phyloP scores from a whole-genome alignment of 345 rosid genomes.

The Litchi chinensis region DNA sequence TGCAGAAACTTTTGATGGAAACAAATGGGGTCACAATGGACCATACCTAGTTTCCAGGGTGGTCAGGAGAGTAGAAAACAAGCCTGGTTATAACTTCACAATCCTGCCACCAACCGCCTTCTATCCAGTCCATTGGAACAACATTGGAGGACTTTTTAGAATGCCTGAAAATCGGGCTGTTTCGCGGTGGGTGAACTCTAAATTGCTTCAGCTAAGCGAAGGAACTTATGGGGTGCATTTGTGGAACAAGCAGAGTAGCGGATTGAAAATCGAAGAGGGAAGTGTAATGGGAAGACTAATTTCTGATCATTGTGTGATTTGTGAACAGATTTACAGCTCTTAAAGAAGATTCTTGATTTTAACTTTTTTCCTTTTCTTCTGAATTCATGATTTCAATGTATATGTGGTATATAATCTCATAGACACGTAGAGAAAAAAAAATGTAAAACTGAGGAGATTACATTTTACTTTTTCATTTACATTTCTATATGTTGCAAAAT shows the following conservation, averaged over 20 bases:
- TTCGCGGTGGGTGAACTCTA: slow-evolving; percentile 46
- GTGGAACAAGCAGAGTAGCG: slow-evolving; percentile 77
- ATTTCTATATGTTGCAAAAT: neutral
- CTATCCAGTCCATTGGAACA: slow-evolving; percentile 72
- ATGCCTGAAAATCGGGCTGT: slow-evolving; percentile 40
- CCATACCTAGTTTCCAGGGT: slow-evolving; percentile 82
- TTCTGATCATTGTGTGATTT: slow-evolving; percentile 55
- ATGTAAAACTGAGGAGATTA: neutral
- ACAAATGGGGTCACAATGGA: slow-evolving; percentile 88
- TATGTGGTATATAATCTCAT: neutral
- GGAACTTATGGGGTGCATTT: slow-evolving; percentile 66
- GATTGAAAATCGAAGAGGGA: slow-evolving; percentile 55
- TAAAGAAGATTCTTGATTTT: slow-evolving; percentile 18
- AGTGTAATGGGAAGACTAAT: slow-evolving; percentile 60
- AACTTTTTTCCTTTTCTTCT: neutral
- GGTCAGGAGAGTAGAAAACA: slow-evolving; percentile 40
- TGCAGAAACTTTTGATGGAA: slow-evolving; percentile 70
- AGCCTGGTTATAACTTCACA: slow-evolving; percentile 45
- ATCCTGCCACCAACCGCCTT: slow-evolving; percentile 66
- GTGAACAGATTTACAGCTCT: slow-evolving; percentile 33
- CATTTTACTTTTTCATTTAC: neutral
- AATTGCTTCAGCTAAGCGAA: slow-evolving; percentile 51
- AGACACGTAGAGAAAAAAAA: neutral
- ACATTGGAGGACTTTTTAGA: slow-evolving; percentile 54
- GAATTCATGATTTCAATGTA: slow-evolving; percentile 10